A percentile compares a stretch with the other conserved stretches of the same genome.
phyloP scores from a whole-genome alignment of 495 filamentous ascomycete genomes.

The Xylaria grammica region DNA sequence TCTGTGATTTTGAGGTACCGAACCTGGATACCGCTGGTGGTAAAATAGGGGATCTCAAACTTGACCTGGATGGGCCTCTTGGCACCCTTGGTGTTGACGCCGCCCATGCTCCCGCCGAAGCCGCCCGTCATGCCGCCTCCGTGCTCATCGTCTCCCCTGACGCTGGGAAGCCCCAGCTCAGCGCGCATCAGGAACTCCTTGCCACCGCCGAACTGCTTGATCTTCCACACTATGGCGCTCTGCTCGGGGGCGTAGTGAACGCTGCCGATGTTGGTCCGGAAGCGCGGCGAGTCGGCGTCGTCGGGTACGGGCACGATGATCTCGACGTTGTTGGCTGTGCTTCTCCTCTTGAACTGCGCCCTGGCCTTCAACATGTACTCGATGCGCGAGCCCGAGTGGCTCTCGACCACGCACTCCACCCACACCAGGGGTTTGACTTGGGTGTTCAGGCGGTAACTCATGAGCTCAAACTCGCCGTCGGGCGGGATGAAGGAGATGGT shows the following conservation, averaged over 20 bases:
- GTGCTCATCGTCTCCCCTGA: slow-evolving; percentile 94
- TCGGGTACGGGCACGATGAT: slow-evolving; percentile 97
- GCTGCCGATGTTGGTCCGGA: slow-evolving; percentile 94
- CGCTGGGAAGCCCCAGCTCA: slow-evolving; percentile 92
- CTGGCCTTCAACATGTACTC: slow-evolving; percentile 99
- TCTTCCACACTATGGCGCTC: slow-evolving; percentile 99
- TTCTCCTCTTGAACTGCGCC: slow-evolving; percentile 97
- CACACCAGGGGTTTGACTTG: slow-evolving; percentile 98
- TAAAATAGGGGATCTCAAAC: slow-evolving; percentile 99
- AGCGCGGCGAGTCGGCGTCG: slow-evolving; percentile 94
- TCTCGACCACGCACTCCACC: slow-evolving; percentile 98
- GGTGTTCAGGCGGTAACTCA: slow-evolving; percentile 99
- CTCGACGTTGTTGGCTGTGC: slow-evolving; percentile 98
- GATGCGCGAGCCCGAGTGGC: slow-evolving; percentile 89
- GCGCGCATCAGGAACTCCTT: slow-evolving; percentile 99
- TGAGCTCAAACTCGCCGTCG: slow-evolving; percentile 98
- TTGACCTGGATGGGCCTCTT: slow-evolving; percentile 98
- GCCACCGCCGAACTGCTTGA: slow-evolving; percentile 98
- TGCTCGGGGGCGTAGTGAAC: slow-evolving; percentile 99
- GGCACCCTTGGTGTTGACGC: slow-evolving; percentile 71
- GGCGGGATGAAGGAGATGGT: slow-evolving; percentile 99
- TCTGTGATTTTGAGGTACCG: slow-evolving; percentile 99
- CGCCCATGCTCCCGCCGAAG: slow-evolving; percentile 95
- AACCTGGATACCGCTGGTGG: slow-evolving; percentile 97
- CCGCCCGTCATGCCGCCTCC: slow-evolving; percentile 96